Evolutionary conservation across 495 filamentous ascomycete species (phyloP).

Genomic region (Aspergillus steynii): DNA sequence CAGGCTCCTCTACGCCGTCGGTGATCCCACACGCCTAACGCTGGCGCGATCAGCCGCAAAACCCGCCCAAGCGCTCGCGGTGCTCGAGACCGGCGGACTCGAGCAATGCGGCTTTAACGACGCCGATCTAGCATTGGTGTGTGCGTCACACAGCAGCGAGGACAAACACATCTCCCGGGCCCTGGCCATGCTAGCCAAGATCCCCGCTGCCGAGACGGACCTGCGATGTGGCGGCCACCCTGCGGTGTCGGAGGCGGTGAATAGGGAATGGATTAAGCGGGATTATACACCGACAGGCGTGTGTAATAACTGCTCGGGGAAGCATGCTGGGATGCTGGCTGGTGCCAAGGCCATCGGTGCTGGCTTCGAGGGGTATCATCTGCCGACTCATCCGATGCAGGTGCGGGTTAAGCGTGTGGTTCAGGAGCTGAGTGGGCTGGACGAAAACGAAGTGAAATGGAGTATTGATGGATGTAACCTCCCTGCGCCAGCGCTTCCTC

Average conservation of each 20-base stretch:
- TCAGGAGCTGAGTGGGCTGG: slow-evolving; percentile 27
- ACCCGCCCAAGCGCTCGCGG: slow-evolving; percentile 39
- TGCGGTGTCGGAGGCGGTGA: slow-evolving; percentile 29
- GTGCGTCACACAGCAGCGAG: slow-evolving; percentile 48
- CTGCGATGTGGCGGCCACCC: slow-evolving; percentile 41
- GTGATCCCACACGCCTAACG: slow-evolving; percentile 38
- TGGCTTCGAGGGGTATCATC: slow-evolving; percentile 30
- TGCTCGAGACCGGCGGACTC: slow-evolving; percentile 33
- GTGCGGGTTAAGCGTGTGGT: slow-evolving; percentile 26
- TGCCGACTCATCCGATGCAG: slow-evolving; percentile 32
- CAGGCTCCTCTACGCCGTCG: slow-evolving; percentile 33
- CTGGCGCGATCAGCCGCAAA: slow-evolving; percentile 44
- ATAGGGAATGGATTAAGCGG: slow-evolving; percentile 38
- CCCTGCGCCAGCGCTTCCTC: slow-evolving; percentile 34
- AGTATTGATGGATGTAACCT: slow-evolving; percentile 42
- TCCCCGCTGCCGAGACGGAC: slow-evolving; percentile 25
- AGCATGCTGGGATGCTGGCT: slow-evolving; percentile 43
- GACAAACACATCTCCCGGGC: slow-evolving; percentile 35
- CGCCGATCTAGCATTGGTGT: slow-evolving; percentile 43
- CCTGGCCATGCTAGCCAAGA: slow-evolving; percentile 32
- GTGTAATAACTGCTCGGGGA: slow-evolving; percentile 44
- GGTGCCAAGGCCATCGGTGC: slow-evolving; percentile 32
- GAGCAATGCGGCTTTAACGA: slow-evolving; percentile 36
- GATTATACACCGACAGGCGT: slow-evolving; percentile 30
- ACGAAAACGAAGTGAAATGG: slow-evolving; percentile 25